Base-by-base conservation (phyloP, 2,329 filamentous ascomycete genomes). In the Sphaceloma murrayae region DNA sequence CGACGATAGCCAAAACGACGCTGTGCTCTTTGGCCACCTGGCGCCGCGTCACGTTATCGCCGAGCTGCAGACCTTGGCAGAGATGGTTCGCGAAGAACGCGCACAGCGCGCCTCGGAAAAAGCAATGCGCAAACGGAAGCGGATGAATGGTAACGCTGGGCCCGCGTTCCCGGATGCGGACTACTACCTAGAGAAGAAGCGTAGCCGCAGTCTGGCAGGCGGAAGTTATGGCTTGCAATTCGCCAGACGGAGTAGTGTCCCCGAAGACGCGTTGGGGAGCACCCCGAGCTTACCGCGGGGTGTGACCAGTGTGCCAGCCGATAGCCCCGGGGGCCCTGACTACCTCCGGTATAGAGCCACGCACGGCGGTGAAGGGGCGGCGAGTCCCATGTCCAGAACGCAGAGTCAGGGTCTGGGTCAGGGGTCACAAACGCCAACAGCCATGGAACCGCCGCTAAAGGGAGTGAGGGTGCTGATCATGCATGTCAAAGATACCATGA, bases 401-500 rank as follows among this genome's bases (percentile, higher is more conserved):
- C n/a, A n/a, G n/a, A n/a, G n/a, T n/a, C n/a, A n/a, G 24, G 24
- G 24, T 27, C 24, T 27, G 24, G 7, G 33, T 9, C 13, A 36
- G 6, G 33, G 9, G 13, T 38, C 13, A 9, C 13, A 29, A 7
- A 27, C 24, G 13, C 36, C n/a, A n/a, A n/a, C n/a, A n/a, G n/a
- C n/a, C n/a, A n/a, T 29, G 21, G 44, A 48, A 5, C 58, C 56
- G 38, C 78, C 79, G 5, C 68, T 98, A 3, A 67, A 71, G 43
- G 87, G 86, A 0, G 59, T 96, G 19, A 82, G 78, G 50, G 69
- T 98, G 1, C 79, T 95, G 39, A 77, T 96, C 45, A 96, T 96
- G 27, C 91, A 98, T 58, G 76, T 96, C 56, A 98, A 98, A 61
- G 89, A 96, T 52, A 81, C 75, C 16, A 66, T 95, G 45, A 68